Evolutionary conservation across 805 yeast species (phyloP), one percentile per base, ranked within the genome.

Genomic region (Candida sakaeoensis): DNA sequence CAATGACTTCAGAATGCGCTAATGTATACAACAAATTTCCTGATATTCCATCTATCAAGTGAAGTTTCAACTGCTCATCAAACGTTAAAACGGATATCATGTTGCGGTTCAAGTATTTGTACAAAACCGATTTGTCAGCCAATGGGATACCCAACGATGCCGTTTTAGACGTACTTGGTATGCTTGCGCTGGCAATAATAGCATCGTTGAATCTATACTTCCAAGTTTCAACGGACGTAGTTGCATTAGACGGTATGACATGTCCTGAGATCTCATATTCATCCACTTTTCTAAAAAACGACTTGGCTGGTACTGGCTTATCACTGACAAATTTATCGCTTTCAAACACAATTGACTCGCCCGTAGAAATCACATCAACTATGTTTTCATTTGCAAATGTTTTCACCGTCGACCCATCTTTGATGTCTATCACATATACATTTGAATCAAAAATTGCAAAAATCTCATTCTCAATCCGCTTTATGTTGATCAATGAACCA

Each of bases 71-170:
- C 8, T 36, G 33, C 1, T 53, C 45, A 2, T 46, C 50, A 25
- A 53, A 50, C 7, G 68, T 55, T 0, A 81, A 62, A 2, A 81
- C 72, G 15, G 80, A 67, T 2, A 82, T 67, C 15, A 77, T 43
- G 51, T 85, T 79, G 15, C 95, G 95, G 52, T 85, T 73, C 44
- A 90, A 62, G 57, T 84, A 90, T 60, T 91, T 93, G 74, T 90
- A 88, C 28, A 88, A 61, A 1, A 87, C 91, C 1, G 81, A 69
- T 54, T 87, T 74, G 49, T 84, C 80, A 15, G 82, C 81, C 21
- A 85, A 61, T 0, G 84, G 76, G 18, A 76, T 71, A 7, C 95
- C 97, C 35, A 82, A 56, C 10, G 82, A 81, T 0, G 82, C 42
- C 2, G 67, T 55, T 26, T 44, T 45, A 2, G 55, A 41, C 25